Percentiles rank a stretch among this genome's conserved stretches.
phyloP scores from a whole-genome alignment of 352 stramenopile species.

The Peronosclerospora sorghi region DNA sequence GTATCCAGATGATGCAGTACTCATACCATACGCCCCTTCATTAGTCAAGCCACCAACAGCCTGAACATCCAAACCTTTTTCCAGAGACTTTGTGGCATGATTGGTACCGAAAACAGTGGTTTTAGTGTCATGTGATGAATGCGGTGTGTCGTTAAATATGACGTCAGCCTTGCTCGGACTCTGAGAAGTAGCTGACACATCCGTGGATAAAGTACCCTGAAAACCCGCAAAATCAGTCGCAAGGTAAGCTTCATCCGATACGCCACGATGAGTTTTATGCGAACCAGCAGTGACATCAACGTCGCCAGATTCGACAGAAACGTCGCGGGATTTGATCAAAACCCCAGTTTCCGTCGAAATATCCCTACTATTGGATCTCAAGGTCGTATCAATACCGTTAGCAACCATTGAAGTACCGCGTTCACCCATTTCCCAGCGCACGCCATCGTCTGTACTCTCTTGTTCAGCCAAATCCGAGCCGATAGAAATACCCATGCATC shows the following conservation, averaged over 20 bases:
- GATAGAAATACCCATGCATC: conserved; percentile 2
- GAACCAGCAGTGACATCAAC: conserved; percentile 3
- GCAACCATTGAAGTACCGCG: conserved; percentile 4
- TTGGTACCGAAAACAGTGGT: neutral
- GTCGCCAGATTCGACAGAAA: conserved; percentile 7
- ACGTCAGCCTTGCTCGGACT: conserved; percentile 1
- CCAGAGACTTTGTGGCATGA: neutral
- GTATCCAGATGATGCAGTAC: conserved; percentile 2
- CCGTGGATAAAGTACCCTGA: neutral
- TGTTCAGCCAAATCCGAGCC: conserved; percentile 3
- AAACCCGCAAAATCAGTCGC: conserved; percentile 1
- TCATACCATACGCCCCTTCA: neutral
- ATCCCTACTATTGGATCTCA: neutral
- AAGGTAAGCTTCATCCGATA: conserved; percentile 4
- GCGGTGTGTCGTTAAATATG: neutral
- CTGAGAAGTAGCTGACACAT: conserved; percentile 6
- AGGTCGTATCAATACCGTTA: neutral
- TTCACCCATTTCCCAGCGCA: neutral
- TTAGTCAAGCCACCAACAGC: conserved; percentile 4
- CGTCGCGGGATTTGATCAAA: conserved; percentile 1
- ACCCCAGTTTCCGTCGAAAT: neutral
- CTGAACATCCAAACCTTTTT: neutral
- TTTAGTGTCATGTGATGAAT: neutral
- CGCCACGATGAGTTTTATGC: conserved; percentile 2
- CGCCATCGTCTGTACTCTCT: neutral